Base-by-base conservation (phyloP, 306 rosid species). In the Mucuna pruriens region DNA sequence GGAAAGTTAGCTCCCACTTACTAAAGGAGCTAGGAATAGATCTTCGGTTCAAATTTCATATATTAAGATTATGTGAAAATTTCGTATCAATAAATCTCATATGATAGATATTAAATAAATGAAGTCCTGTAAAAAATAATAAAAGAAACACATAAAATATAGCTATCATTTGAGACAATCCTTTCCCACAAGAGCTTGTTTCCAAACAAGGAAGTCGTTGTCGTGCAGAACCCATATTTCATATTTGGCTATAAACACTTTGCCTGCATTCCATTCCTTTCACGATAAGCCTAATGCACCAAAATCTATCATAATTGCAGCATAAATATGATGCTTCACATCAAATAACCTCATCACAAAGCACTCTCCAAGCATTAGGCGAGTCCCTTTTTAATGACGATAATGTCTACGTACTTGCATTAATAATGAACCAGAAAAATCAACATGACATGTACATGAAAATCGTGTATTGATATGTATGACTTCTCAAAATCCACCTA, bases 1-100 rank as follows among this genome's bases (percentile, higher is more conserved):
- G 58, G 29, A 71, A 71, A 71, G 76, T 26, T 48, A 9, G 31
- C 62, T 71, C 62, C 72, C 44, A 49, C 62, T 71, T 8, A 26
- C 2, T 26, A 71, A 49, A 71, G 45, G 17, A 29, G 48, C 15
- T 10, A 42, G 11, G 45, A 40, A 40, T 40, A 52, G 5, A 20
- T 20, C 13, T 54, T 54, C 6, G 3, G 15, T 54, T 20, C 62
- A 20, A 54, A 20, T n/a, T n/a, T n/a, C n/a, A n/a, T n/a, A n/a
- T n/a, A n/a, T n/a, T n/a, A n/a, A n/a, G n/a, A n/a, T n/a, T n/a
- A n/a, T n/a, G n/a, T n/a, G n/a, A n/a, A n/a, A n/a, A n/a, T n/a
- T n/a, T n/a, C n/a, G n/a, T n/a, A n/a, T n/a, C n/a, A n/a, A n/a
- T n/a, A n/a, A n/a, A n/a, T n/a, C n/a, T n/a, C n/a, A n/a, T n/a